Evolutionary conservation across 2,329 filamentous ascomycete species (phyloP).

Genomic region (Ciborinia camelliae): DNA sequence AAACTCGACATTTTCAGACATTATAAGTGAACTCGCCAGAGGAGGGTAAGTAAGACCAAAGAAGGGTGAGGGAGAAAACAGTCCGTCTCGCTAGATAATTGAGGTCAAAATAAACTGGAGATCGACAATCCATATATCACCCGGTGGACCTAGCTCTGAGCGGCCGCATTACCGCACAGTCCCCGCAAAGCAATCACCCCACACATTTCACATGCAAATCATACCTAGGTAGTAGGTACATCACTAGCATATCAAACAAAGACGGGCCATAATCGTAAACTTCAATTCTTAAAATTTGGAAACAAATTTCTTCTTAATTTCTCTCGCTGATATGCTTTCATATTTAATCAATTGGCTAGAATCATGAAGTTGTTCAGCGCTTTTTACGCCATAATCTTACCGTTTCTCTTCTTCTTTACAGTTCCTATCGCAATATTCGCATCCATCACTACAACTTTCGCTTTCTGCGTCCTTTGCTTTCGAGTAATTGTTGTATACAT

Average conservation of each 20-base stretch:
- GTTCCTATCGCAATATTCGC: conserved; percentile 62
- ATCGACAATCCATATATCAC: not conserved
- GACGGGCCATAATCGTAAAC: not conserved
- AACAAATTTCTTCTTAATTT: not conserved
- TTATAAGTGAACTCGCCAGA: not conserved
- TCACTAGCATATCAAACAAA: conserved; percentile 1
- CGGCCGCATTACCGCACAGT: conserved; percentile 9
- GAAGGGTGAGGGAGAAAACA: not conserved
- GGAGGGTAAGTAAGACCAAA: too few species aligned
- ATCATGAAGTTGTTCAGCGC: conserved; percentile 54
- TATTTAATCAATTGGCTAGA: not conserved
- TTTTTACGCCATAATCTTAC: conserved; percentile 54
- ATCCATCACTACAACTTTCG: conserved; percentile 59
- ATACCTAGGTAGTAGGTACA: not conserved
- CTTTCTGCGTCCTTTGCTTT: conserved; percentile 58
- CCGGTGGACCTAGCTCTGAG: not conserved
- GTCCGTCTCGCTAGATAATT: not conserved
- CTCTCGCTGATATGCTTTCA: not conserved
- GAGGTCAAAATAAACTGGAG: conserved; percentile 7
- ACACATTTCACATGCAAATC: conserved; percentile 13
- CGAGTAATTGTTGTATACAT: conserved; percentile 61
- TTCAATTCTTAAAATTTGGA: not conserved
- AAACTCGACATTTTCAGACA: conserved; percentile 40
- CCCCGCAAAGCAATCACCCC: not conserved
- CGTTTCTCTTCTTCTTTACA: conserved; percentile 60